Conservation (phyloP, 2,329 filamentous ascomycete species). For the Trichoderma pleuroti region DNA sequence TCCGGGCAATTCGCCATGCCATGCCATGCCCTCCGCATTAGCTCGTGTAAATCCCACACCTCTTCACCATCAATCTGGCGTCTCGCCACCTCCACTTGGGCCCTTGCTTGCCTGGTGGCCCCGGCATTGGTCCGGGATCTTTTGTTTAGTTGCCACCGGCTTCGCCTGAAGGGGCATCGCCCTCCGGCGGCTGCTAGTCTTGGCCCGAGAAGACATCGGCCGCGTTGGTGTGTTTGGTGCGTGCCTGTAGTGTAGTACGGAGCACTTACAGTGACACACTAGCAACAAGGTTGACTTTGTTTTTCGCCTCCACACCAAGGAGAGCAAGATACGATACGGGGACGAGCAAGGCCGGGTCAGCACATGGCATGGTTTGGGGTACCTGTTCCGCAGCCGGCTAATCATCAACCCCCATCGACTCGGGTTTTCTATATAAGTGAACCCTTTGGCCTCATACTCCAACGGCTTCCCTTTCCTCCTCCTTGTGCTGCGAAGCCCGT, state of each 20-base stretch:
- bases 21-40: constrained; percentile 9
- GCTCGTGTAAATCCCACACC: not conserved
- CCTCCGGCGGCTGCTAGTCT: constrained; percentile 25
- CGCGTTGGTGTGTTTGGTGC: not conserved
- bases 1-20: constrained; percentile 9
- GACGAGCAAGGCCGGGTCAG: not conserved
- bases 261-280: not conserved
- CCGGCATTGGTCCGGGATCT: constrained; percentile 22
- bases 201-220: constrained; percentile 19
- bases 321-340: not conserved
- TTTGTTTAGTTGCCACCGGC: constrained; percentile 22
- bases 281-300: not conserved
- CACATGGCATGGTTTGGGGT: constrained; percentile 1
- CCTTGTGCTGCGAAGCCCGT: constrained; percentile 19
- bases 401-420: not conserved
- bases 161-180: constrained; percentile 23
- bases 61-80: not conserved
- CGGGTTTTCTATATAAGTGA: constrained; percentile 14
- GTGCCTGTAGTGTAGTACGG: not conserved
- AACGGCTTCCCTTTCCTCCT: not conserved
- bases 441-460: not conserved
- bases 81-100: not conserved
- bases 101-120: constrained; percentile 4
- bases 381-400: not conserved
- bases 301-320: constrained; percentile 5